Evolutionary conservation across 768 basidiomycete genomes (phyloP).

Genomic region (Rhizopogon rudus): DNA sequence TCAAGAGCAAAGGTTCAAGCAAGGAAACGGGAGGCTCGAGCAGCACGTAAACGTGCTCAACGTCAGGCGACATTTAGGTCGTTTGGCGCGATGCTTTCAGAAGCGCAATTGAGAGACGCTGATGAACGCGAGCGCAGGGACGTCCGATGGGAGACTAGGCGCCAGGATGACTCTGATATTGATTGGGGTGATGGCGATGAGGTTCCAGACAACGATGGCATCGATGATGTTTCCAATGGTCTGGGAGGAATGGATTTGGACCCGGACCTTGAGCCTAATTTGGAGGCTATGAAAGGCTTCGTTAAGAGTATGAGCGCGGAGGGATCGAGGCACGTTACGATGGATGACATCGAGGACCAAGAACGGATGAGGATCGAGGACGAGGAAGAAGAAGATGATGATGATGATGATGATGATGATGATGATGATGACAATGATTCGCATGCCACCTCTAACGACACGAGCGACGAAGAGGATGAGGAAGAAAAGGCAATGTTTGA

Average conservation of each 20-base stretch:
- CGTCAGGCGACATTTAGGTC: slow-evolving; percentile 34
- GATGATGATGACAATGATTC: slow-evolving; percentile 16
- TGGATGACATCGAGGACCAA: slow-evolving; percentile 62
- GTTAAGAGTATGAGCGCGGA: slow-evolving; percentile 43
- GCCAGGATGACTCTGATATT: slow-evolving; percentile 62
- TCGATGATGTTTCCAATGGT: slow-evolving; percentile 23
- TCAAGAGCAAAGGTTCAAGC: slow-evolving; percentile 20
- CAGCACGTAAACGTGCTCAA: slow-evolving; percentile 17
- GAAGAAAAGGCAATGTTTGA: slow-evolving; percentile 34
- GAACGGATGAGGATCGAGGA: slow-evolving; percentile 46
- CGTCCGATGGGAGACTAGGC: slow-evolving; percentile 43
- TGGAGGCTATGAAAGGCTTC: slow-evolving; percentile 50
- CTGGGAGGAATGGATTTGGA: slow-evolving; percentile 63
- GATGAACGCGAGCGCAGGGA: slow-evolving; percentile 26
- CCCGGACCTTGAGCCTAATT: slow-evolving; percentile 42
- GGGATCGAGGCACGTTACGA: slow-evolving; percentile 48
- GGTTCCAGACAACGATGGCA: slow-evolving; percentile 16
- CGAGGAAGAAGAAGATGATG: slow-evolving; percentile 29
- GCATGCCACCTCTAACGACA: slow-evolving; percentile 22
- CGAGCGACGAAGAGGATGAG: slow-evolving; percentile 23
- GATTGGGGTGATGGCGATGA: slow-evolving; percentile 54
- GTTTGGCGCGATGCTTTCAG: slow-evolving; percentile 51
- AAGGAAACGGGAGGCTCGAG: slow-evolving; percentile 13
- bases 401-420: slow-evolving; percentile 35
- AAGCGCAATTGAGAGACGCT: slow-evolving; percentile 40